Evolutionary conservation across 306 rosid genomes (phyloP), one percentile per base, ranked within the genome.

Genomic region (Citrullus colocynthis): DNA sequence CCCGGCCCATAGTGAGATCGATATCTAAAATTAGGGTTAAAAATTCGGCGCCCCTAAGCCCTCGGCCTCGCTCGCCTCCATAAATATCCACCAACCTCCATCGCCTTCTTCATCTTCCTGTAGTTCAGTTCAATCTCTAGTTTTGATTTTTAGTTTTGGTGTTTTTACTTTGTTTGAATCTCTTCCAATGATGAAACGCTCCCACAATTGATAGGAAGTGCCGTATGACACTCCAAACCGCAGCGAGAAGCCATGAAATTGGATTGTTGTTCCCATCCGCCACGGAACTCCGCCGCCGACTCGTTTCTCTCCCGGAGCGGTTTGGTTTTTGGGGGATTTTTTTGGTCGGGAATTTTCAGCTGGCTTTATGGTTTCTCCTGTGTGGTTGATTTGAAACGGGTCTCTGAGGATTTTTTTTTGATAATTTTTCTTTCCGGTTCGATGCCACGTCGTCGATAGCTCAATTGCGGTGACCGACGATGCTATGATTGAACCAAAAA

Each of bases 181-280:
- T 48, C 16, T 48, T 48, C 91, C 96, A 4, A 18, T 91, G 98
- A 93, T 79, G 96, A 93, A 75, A 84, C 75, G 74, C 80, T 81
- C 93, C 96, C 97, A 70, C 71, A 82, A 82, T 78, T 80, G 97
- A 90, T 91, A 91, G 97, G 98, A 93, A 91, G 97, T 91, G 97
- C 93, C 96, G 96, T 93, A 90, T 90, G 98, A 91, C 96, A 93
- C 93, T 80, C 54, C 24, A 90, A 87, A 84, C 82, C 69, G 86
- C 90, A 83, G 88, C 83, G 86, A 60, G 69, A 15, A 14, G 74
- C 42, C 66, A 13, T 7, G 15, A 54, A 54, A 6, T 17, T 57
- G 64, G 16, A 0, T 7, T 57, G 24, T 2, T 21, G 32, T 24
- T 82, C 77, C 82, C 90, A 86, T 83, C 90, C 87, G 3, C 87